Evolutionary conservation across 257 asterid genomes (phyloP).

Genomic region (Rhazya stricta): DNA sequence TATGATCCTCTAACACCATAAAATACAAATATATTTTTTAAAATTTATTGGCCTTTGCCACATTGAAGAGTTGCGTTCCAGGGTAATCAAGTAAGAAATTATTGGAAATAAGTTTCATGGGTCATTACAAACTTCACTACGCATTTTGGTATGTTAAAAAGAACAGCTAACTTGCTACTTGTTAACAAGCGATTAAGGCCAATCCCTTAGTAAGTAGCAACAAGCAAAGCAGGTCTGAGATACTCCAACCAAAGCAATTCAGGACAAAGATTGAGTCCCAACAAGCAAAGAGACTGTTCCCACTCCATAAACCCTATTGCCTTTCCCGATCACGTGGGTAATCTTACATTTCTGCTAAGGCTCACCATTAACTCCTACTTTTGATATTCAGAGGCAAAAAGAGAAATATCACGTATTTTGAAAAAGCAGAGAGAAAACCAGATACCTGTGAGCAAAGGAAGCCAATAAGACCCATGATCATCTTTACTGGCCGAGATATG

Average conservation of each 20-base stretch:
- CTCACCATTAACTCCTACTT: not conserved
- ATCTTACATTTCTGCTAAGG: not conserved
- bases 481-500: slow-evolving; percentile 52
- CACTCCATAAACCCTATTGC: not conserved
- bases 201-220: not conserved
- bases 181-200: not conserved
- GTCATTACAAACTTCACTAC: not conserved
- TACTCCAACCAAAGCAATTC: not conserved
- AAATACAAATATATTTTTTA: slow-evolving; percentile 1
- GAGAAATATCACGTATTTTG: not conserved
- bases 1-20: not conserved
- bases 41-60: not conserved
- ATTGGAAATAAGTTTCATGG: not conserved
- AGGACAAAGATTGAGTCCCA: not conserved
- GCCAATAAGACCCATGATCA: slow-evolving; percentile 64
- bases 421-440: not conserved
- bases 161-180: not conserved
- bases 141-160: not conserved
- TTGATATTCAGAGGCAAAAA: not conserved
- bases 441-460: slow-evolving; percentile 90
- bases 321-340: not conserved
- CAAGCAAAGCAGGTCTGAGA: not conserved
- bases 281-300: not conserved
- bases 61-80: not conserved
- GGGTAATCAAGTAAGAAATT: not conserved